Percentiles rank a stretch among this genome's conserved stretches.
Conservation (phyloP, 371 early-diverging fungal species). For the Encephalitozoon romaleae region DNA sequence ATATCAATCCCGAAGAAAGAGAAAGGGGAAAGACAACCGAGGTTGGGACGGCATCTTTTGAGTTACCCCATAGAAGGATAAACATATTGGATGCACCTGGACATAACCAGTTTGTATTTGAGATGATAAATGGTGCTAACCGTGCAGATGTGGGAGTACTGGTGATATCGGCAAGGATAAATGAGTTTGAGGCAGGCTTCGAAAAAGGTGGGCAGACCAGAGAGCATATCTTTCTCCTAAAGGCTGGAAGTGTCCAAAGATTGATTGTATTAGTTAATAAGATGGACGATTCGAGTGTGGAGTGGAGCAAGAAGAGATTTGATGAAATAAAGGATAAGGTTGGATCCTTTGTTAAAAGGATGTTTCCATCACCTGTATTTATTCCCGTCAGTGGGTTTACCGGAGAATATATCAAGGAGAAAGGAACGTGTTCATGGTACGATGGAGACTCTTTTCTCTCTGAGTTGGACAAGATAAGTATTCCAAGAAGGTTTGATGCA, state of each 20-base stretch:
- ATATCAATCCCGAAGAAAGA: conserved; percentile 67
- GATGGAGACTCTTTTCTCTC: conserved; percentile 57
- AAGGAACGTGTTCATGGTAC: conserved; percentile 42
- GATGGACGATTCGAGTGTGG: conserved; percentile 58
- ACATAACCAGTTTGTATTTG: conserved; percentile 95
- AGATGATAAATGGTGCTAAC: conserved; percentile 91
- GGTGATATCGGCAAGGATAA: conserved; percentile 79
- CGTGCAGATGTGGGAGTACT: conserved; percentile 76
- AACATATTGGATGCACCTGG: conserved; percentile 73
- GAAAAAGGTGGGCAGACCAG: conserved; percentile 92
- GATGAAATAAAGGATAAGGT: conserved; percentile 45
- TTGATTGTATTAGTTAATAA: conserved; percentile 61
- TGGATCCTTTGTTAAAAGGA: conserved; percentile 18
- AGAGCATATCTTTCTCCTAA: conserved; percentile 92
- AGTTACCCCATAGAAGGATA: conserved; percentile 72
- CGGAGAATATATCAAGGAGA: conserved; percentile 52
- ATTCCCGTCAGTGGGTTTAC: conserved; percentile 60
- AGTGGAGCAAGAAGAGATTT: conserved; percentile 54
- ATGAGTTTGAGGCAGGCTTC: conserved; percentile 98
- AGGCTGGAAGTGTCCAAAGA: conserved; percentile 45
- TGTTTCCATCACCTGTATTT: conserved; percentile 39
- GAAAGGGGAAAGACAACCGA: conserved; percentile 63
- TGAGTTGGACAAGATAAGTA: conserved; percentile 42
- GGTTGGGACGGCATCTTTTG: conserved; percentile 72
- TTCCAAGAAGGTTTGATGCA: conserved; percentile 9